These are phyloP conservation scores for Filobasidium wieringae DNA, from an alignment of 768 basidiomycete genomes.

Conservation along the genomic window DNA sequence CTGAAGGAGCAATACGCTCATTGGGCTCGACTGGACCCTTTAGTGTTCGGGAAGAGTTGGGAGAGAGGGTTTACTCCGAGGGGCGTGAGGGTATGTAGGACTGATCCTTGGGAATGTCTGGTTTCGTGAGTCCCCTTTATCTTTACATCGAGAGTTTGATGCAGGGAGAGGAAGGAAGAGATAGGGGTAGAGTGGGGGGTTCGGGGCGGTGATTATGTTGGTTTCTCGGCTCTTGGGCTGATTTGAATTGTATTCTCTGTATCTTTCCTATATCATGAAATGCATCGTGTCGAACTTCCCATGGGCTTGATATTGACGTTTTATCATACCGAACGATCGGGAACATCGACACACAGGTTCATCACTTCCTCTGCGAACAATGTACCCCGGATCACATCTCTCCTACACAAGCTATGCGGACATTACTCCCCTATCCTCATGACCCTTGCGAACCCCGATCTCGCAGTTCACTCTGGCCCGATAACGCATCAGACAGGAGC, in stretches of 20 bases:
- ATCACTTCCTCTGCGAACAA: slow-evolving; percentile 98
- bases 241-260: too few species aligned
- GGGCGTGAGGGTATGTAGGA: slow-evolving; percentile 76
- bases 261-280: neutral
- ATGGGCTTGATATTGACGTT: neutral
- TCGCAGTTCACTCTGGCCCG: neutral
- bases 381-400: slow-evolving; percentile 82
- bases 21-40: slow-evolving; percentile 62
- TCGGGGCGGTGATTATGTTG: neutral
- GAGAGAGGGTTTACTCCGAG: slow-evolving; percentile 41
- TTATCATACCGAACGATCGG: neutral
- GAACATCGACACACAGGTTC: slow-evolving; percentile 49
- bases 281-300: neutral
- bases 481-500: neutral
- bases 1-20: slow-evolving; percentile 50
- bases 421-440: slow-evolving; percentile 63
- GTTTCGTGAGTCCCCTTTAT: slow-evolving; percentile 80
- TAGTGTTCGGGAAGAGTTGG: slow-evolving; percentile 51
- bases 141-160: too few species aligned
- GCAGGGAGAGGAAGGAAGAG: too few species aligned
- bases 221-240: too few species aligned
- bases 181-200: too few species aligned
- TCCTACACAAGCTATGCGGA: slow-evolving; percentile 71
- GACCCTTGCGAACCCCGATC: slow-evolving; percentile 39
- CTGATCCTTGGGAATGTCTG: slow-evolving; percentile 93